phyloP scores from a whole-genome alignment of 1,284 basidiomycete genomes.

The Gymnopus androsaceus region DNA sequence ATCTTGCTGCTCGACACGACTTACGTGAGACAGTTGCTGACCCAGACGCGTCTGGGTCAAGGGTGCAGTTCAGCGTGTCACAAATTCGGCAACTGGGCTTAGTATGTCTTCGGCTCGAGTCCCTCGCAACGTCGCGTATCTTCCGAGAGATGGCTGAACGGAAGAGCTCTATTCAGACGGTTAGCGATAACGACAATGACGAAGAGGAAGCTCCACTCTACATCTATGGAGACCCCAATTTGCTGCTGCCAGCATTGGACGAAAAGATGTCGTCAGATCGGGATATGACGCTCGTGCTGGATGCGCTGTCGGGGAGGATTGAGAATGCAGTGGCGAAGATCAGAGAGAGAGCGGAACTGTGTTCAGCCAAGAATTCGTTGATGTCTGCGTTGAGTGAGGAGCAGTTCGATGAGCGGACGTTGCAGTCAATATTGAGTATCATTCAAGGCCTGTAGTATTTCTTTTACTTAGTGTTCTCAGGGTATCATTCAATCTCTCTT shows the following conservation, averaged over 20 bases:
- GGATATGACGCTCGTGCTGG: constrained; percentile 76
- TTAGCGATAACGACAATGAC: constrained; percentile 35
- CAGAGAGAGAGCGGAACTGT: constrained; percentile 31
- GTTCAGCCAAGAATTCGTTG: constrained; percentile 27
- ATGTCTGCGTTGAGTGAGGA: constrained; percentile 31
- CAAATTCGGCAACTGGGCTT: constrained; percentile 80
- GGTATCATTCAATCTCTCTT: neutral
- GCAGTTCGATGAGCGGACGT: constrained; percentile 49
- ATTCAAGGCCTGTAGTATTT: constrained; percentile 26
- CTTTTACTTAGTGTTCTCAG: too few species aligned
- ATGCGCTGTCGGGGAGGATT: constrained; percentile 75
- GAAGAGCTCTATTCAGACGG: constrained; percentile 49
- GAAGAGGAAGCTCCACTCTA: constrained; percentile 36
- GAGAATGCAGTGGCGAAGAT: constrained; percentile 79
- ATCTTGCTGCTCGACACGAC: constrained; percentile 74
- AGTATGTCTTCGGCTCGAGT: constrained; percentile 83
- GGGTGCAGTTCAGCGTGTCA: constrained; percentile 71
- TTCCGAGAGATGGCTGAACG: constrained; percentile 53
- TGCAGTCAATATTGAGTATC: constrained; percentile 40
- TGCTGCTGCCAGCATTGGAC: constrained; percentile 72
- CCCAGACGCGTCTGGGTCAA: constrained; percentile 49
- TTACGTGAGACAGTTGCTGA: constrained; percentile 52
- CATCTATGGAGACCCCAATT: constrained; percentile 61
- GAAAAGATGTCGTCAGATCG: constrained; percentile 45
- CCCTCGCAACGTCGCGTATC: constrained; percentile 68